phyloP scores from a whole-genome alignment of 768 basidiomycete genomes.

The Leucogyrophana mollusca region DNA sequence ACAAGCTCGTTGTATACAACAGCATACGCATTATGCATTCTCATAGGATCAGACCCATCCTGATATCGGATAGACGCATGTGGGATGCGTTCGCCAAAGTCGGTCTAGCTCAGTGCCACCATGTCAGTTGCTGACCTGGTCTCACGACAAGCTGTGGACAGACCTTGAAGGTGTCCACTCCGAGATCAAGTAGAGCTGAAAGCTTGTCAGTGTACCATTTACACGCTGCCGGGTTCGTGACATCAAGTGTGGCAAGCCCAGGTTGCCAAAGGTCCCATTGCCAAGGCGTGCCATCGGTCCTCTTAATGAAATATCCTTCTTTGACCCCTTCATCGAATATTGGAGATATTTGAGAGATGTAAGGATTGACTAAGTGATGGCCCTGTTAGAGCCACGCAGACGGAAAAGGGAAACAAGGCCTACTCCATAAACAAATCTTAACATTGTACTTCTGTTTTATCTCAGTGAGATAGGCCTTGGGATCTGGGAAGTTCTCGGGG shows the following conservation, averaged over 20 bases:
- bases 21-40: conserved; percentile 73
- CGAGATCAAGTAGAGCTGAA: conserved; percentile 41
- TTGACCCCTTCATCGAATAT: conserved; percentile 68
- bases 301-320: conserved; percentile 70
- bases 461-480: conserved; percentile 57
- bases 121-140: neutral
- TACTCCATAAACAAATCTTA: conserved; percentile 74
- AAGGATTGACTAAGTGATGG: conserved; percentile 57
- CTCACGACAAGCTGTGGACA: neutral
- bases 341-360: conserved; percentile 66
- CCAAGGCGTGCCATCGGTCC: conserved; percentile 65
- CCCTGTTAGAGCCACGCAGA: conserved; percentile 4
- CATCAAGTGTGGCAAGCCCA: conserved; percentile 61
- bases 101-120: conserved; percentile 46
- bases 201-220: conserved; percentile 48
- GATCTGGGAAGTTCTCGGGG: conserved; percentile 73
- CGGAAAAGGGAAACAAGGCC: conserved; percentile 12
- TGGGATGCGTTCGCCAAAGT: conserved; percentile 78
- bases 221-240: conserved; percentile 53
- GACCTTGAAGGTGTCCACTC: conserved; percentile 54
- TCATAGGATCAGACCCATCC: conserved; percentile 66
- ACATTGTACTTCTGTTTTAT: conserved; percentile 64
- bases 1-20: conserved; percentile 71
- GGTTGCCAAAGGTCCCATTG: conserved; percentile 73
- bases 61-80: conserved; percentile 61